Conservation (phyloP, 73 alveolate species). For the Symbiodinium natans region DNA sequence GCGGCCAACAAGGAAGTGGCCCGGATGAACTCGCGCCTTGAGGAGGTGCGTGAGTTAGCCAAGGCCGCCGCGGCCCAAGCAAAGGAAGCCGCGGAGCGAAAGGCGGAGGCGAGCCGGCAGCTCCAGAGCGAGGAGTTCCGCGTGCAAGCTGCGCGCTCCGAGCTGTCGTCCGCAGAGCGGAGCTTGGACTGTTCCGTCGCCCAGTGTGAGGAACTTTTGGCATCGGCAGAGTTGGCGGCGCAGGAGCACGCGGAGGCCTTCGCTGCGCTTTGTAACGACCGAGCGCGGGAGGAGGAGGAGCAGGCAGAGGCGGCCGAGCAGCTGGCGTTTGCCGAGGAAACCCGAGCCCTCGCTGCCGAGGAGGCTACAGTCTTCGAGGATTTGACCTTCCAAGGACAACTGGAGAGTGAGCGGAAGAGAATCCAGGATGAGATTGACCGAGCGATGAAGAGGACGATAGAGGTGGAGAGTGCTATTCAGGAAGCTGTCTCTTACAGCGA, state of each 20-base stretch:
- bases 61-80: background rate
- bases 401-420: background rate
- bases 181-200: background rate
- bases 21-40: background rate
- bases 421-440: background rate
- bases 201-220: background rate
- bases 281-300: background rate
- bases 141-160: background rate
- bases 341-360: background rate
- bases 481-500: slow-evolving; percentile 37
- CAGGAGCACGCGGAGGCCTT: background rate
- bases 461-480: slow-evolving; percentile 15
- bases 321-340: slow-evolving; percentile 6
- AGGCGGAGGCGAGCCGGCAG: background rate
- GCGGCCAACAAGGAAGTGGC: background rate
- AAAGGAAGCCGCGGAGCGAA: background rate
- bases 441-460: background rate
- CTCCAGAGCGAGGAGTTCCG: background rate
- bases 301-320: slow-evolving; percentile 20
- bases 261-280: background rate
- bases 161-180: background rate
- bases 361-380: background rate
- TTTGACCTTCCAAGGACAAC: background rate
- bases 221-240: background rate
- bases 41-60: background rate